phyloP scores from a whole-genome alignment of 192 early-diverging fungal species.

The Coemansia sp. region DNA sequence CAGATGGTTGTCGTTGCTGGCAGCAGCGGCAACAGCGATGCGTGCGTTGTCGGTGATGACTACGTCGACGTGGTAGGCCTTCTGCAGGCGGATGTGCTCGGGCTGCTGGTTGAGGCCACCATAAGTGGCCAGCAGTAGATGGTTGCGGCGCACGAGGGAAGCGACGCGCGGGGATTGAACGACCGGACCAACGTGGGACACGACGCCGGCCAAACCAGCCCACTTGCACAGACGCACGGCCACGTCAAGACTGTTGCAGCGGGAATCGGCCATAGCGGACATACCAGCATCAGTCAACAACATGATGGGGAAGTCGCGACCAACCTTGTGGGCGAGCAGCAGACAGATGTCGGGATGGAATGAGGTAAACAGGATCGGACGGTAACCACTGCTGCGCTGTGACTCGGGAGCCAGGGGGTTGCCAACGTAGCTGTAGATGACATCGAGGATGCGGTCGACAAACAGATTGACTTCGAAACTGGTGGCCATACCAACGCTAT shows the following conservation, averaged over 20 bases:
- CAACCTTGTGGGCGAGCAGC: slow-evolving; percentile 82
- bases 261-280: slow-evolving; percentile 67
- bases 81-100: slow-evolving; percentile 68
- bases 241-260: slow-evolving; percentile 76
- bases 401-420: slow-evolving; percentile 5
- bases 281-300: slow-evolving; percentile 86
- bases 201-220: slow-evolving; percentile 75
- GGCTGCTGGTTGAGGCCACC: slow-evolving; percentile 78
- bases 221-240: slow-evolving; percentile 78
- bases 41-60: slow-evolving; percentile 76
- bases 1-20: neutral
- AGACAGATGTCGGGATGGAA: slow-evolving; percentile 90
- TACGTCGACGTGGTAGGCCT: slow-evolving; percentile 78
- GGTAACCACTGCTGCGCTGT: slow-evolving; percentile 21
- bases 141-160: slow-evolving; percentile 67
- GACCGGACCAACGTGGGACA: slow-evolving; percentile 70
- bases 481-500: slow-evolving; percentile 64
- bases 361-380: slow-evolving; percentile 87
- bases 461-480: slow-evolving; percentile 83
- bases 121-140: slow-evolving; percentile 77
- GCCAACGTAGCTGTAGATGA: slow-evolving; percentile 58
- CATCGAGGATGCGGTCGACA: slow-evolving; percentile 80
- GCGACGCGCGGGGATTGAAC: slow-evolving; percentile 72
- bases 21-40: slow-evolving; percentile 50
- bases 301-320: slow-evolving; percentile 80